Percentiles rank a stretch among this genome's conserved stretches.
Evolutionary conservation across 257 asterid species (phyloP).

Genomic region (Nicotiana paniculata): DNA sequence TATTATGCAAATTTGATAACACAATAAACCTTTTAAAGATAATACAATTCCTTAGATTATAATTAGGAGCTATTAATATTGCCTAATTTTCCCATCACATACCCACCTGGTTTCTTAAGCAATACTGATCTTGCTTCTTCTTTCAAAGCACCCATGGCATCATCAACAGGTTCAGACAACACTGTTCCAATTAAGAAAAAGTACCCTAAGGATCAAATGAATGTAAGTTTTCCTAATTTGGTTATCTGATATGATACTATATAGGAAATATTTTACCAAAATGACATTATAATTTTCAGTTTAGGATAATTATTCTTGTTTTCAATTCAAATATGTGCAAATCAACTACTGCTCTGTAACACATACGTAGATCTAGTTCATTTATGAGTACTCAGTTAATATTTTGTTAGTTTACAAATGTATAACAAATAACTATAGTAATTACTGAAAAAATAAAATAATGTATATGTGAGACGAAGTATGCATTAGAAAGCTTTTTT

Average conservation of each 20-base stretch:
- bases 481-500: not conserved
- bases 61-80: not conserved
- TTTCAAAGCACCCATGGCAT: not conserved
- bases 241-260: no score
- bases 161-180: not conserved
- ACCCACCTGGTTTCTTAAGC: no score
- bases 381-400: not conserved
- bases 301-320: no score
- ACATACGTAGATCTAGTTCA: not conserved
- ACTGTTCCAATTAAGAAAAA: not conserved
- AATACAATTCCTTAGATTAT: not conserved
- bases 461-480: not conserved
- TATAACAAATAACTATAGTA: not conserved
- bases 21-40: not conserved
- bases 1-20: not conserved
- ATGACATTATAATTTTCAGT: no score
- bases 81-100: not conserved
- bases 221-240: not conserved
- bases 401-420: not conserved
- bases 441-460: no score
- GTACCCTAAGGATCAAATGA: not conserved
- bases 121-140: not conserved
- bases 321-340: no score
- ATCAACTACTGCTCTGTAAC: not conserved
- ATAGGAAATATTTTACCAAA: no score